Evolutionary conservation across 441 rosid genomes (phyloP).

Genomic region (Adansonia gregorii): DNA sequence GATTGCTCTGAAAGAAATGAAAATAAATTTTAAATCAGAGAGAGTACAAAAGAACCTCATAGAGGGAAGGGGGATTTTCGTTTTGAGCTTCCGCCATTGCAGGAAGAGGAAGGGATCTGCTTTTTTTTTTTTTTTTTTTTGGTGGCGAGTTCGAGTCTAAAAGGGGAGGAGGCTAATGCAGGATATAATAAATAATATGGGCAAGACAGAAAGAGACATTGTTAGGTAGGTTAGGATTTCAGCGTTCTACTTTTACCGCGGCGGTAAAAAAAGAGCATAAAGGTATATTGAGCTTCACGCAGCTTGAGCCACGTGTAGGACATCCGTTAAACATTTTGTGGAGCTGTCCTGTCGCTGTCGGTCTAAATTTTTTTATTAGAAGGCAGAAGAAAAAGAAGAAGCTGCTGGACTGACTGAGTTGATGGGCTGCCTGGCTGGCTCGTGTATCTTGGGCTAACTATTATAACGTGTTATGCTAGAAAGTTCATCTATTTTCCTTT

Average conservation of each 20-base stretch:
- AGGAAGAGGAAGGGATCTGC: conserved; percentile 28
- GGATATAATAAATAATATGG: not conserved
- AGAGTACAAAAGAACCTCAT: conserved; percentile 54
- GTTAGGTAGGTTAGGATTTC: conserved; percentile 23
- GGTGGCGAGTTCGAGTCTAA: conserved; percentile 14
- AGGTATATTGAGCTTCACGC: not conserved
- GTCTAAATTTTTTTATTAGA: not conserved
- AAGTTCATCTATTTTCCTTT: not conserved
- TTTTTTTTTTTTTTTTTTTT: not conserved
- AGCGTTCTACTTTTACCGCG: conserved; percentile 25
- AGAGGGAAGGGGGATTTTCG: conserved; percentile 48
- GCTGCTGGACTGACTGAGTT: not conserved
- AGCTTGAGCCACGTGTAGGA: not conserved
- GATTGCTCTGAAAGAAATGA: not conserved
- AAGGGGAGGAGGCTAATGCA: conserved; percentile 27
- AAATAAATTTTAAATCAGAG: not conserved
- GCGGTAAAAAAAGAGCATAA: not conserved
- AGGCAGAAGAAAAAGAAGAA: not conserved
- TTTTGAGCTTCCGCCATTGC: conserved; percentile 72
- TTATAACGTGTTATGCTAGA: not conserved
- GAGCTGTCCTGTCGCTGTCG: not conserved
- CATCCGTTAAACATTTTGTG: not conserved
- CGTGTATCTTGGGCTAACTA: not conserved
- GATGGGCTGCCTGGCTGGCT: conserved; percentile 6
- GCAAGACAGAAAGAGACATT: not conserved